These are phyloP conservation scores for Globisporangium irregulare DNA, from an alignment of 352 stramenopile genomes.

Conservation along the genomic window DNA sequence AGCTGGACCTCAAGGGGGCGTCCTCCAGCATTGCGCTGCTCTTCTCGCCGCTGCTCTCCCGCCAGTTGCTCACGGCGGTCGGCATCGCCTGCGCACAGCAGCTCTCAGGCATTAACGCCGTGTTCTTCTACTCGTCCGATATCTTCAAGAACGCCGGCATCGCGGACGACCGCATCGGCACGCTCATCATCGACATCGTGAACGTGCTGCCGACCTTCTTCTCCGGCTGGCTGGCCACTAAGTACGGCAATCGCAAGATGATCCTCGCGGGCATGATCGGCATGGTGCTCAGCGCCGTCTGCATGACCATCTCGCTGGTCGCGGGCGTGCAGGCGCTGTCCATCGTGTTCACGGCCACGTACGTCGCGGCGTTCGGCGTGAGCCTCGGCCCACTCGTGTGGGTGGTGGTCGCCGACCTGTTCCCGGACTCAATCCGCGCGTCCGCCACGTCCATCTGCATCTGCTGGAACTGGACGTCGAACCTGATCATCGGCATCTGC, in stretches of 20 bases:
- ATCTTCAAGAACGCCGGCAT: constrained; percentile 41
- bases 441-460: constrained; percentile 39
- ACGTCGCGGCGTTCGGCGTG: constrained; percentile 60
- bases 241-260: constrained; percentile 53
- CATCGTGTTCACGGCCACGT: constrained; percentile 55
- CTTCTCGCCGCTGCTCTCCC: constrained; percentile 31
- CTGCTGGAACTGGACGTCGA: constrained; percentile 23
- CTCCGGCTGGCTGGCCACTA: constrained; percentile 35
- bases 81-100: constrained; percentile 41
- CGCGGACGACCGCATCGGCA: constrained; percentile 37
- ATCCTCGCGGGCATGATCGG: constrained; percentile 34
- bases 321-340: constrained; percentile 25
- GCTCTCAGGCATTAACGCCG: constrained; percentile 57
- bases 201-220: constrained; percentile 36
- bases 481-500: constrained; percentile 31
- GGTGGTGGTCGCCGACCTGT: constrained; percentile 53
- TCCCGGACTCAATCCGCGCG: constrained; percentile 51
- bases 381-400: constrained; percentile 67
- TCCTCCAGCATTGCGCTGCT: constrained; percentile 19
- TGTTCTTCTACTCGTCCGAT: constrained; percentile 49
- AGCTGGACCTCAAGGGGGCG: constrained; percentile 10
- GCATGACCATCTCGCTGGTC: constrained; percentile 48
- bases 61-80: constrained; percentile 42
- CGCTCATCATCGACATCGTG: constrained; percentile 38
- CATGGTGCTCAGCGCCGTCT: constrained; percentile 44